Evolutionary conservation across 108 stramenopile species (phyloP), one percentile per base, ranked within the genome.

Genomic region (Bacterosira constricta): DNA sequence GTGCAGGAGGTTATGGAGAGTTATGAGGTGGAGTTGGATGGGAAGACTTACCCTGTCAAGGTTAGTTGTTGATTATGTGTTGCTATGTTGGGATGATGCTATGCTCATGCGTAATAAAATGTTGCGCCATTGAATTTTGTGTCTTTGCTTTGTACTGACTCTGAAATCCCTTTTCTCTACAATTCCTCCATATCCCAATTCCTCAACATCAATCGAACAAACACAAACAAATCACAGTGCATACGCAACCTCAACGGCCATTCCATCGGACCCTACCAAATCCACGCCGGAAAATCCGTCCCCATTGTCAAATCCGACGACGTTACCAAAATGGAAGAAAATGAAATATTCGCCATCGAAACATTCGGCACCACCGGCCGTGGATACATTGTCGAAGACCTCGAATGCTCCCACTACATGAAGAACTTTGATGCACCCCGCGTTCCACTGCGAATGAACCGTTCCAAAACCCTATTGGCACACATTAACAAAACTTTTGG

Each of bases 401-500:
- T 96, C 89, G 99, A 99, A 79, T 99, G 99, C 83, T 90, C 88
- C 27, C 99, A 99, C 81, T 99, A 98, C 87, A 98, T 98, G 97
- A 98, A 97, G 80, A 85, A 87, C 66, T 93, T 98, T 58, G 67
- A 99, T 69, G 95, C 94, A 49, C 97, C 96, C 20, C 97, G 96
- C 60, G 93, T 98, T 6, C 97, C 99, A 7, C 71, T 99, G 34
- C 89, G 98, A 17, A 82, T 99, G 82, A 92, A 90, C 13, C 79
- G 90, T 10, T 81, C 98, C 52, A 97, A 96, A 73, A 83, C 89
- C 61, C 79, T 99, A 13, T 83, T 99, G 71, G 75, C 71, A 27
- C 99, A 99, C 73, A 99, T 99, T 82, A 98, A 99, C 88, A 96
- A 96, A 81, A 99, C 99, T 30, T 99, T 99, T 81, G 97, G 96